These are phyloP conservation scores for Stephania japonica DNA, from an alignment of 164 flowering plant species.

Conservation along the genomic window DNA sequence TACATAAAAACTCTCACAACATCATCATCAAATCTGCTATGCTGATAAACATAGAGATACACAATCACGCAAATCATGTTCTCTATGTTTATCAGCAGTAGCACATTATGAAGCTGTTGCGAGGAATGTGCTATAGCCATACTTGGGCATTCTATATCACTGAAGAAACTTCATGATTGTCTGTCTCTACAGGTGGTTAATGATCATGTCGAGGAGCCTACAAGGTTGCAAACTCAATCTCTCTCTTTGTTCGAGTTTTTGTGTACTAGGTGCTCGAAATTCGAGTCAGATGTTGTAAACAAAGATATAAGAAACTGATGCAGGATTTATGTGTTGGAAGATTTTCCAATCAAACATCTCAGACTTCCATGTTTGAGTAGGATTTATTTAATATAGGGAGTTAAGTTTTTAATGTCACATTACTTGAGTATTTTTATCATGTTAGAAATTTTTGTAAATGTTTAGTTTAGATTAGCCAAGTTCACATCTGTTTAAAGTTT, in stretches of 20 bases:
- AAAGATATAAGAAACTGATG: neutral
- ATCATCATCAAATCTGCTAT: too few species aligned
- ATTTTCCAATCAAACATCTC: too few species aligned
- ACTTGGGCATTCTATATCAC: neutral
- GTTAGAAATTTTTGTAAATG: too few species aligned
- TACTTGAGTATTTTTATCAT: too few species aligned
- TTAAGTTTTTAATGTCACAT: too few species aligned
- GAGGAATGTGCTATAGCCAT: neutral
- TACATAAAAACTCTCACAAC: too few species aligned
- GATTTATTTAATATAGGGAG: too few species aligned
- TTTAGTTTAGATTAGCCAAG: too few species aligned
- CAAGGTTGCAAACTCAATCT: neutral
- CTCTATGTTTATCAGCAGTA: neutral
- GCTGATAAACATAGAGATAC: too few species aligned
- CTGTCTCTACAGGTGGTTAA: neutral
- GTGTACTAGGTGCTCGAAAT: neutral
- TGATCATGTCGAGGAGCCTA: neutral
- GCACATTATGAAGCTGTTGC: neutral
- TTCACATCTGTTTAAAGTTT: too few species aligned
- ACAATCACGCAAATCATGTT: neutral
- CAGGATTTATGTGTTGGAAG: too few species aligned
- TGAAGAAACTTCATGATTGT: neutral
- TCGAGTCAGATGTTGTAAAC: neutral
- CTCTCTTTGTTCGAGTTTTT: neutral
- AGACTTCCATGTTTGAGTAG: too few species aligned